Evolutionary conservation across 495 filamentous ascomycete genomes (phyloP).

Genomic region (Annulohypoxylon bovei): DNA sequence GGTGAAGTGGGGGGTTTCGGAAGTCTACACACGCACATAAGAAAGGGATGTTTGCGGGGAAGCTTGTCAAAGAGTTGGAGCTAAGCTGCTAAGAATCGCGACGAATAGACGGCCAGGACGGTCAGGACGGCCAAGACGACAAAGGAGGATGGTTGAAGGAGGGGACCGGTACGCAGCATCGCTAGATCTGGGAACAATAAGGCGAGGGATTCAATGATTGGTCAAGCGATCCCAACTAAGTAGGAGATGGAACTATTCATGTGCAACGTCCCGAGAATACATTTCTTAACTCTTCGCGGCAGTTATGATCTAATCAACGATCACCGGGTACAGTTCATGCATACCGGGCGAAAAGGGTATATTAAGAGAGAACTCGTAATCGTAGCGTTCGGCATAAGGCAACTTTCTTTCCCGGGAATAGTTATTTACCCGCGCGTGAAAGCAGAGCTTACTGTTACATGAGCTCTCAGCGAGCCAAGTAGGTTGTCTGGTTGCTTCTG

Average conservation of each 20-base stretch:
- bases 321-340: slow-evolving; percentile 27
- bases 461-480: slow-evolving; percentile 21
- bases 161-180: slow-evolving; percentile 23
- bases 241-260: slow-evolving; percentile 18
- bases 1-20: slow-evolving; percentile 41
- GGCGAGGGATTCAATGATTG: slow-evolving; percentile 18
- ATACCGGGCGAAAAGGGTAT: slow-evolving; percentile 29
- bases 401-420: slow-evolving; percentile 23
- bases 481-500: background rate
- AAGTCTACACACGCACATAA: slow-evolving; percentile 7
- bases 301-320: slow-evolving; percentile 36
- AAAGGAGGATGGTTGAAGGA: slow-evolving; percentile 10
- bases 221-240: slow-evolving; percentile 30
- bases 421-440: slow-evolving; percentile 40
- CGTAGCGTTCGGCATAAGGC: slow-evolving; percentile 30
- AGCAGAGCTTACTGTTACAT: slow-evolving; percentile 41
- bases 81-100: slow-evolving; percentile 15
- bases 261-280: slow-evolving; percentile 31
- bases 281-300: slow-evolving; percentile 30
- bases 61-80: slow-evolving; percentile 36
- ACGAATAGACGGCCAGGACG: slow-evolving; percentile 23
- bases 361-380: slow-evolving; percentile 35
- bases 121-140: too few relatives aligned
- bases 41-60: slow-evolving; percentile 35
- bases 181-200: slow-evolving; percentile 37